Base-by-base conservation (phyloP, 1,139 yeast genomes). In the Pichia sp. region DNA sequence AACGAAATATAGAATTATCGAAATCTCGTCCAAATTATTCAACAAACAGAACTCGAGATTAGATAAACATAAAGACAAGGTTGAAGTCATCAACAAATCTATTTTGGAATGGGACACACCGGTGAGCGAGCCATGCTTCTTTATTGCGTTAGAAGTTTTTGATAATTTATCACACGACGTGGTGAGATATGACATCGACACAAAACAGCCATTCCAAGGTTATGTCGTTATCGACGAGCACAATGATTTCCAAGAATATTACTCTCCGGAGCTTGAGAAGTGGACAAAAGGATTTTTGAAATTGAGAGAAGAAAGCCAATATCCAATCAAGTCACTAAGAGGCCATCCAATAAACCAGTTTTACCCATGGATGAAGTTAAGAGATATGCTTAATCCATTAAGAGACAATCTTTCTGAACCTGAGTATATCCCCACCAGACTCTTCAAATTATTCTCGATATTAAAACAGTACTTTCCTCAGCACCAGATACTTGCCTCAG, bases 141-240 rank as follows among this genome's bases (percentile, higher is more conserved):
- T 88, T 59, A 74, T 88, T 50, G 95, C 95, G 0, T 70, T 87
- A 55, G 96, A 89, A 64, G 96, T 89, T 30, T 82, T 89, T 66
- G 96, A 88, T 67, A 89, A 87, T 62, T 81, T 89, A 60, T 78
- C 95, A 2, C 96, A 88, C 66, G 96, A 88, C 65, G 79, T 86
- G 36, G 77, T 88, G 8, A 75, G 95, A 42, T 88, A 87, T 63
- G 96, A 89, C 61, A 79, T 82, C 56, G 62, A 70, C 9, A 80
- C 90, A 0, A 80, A 85, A 6, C 74, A 75, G 55, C 95, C 96
- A 0, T 76, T 80, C 58, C 95, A 88, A 63, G 96, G 91, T 0
- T 82, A 85, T 60, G 96, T 88, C 2, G 76, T 85, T 12, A 73
- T 87, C 42, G 95, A 88, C 62, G 81, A 78, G 39, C 72, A 82